These are phyloP conservation scores for Candida wancherniae DNA, from an alignment of 805 yeast species.

Conservation along the genomic window DNA sequence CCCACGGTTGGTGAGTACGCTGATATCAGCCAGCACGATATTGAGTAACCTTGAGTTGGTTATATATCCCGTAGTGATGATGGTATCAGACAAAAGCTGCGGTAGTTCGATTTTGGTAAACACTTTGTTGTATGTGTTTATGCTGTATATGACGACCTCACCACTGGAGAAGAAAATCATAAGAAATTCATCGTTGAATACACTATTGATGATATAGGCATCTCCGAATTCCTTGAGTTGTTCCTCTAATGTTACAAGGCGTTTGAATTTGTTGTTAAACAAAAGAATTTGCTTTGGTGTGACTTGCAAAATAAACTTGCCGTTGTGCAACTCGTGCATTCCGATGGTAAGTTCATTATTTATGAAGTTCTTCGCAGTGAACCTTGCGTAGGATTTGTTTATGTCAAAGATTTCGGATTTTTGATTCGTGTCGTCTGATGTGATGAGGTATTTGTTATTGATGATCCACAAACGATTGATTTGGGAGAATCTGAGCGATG, in stretches of 20 bases:
- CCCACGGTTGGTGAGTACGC: constrained; percentile 23
- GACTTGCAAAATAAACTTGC: constrained; percentile 66
- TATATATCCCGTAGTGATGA: constrained; percentile 67
- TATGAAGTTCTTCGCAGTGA: constrained; percentile 58
- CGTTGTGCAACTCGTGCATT: constrained; percentile 54
- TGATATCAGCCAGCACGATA: constrained; percentile 31
- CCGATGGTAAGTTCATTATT: constrained; percentile 60
- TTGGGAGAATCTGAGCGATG: constrained; percentile 67
- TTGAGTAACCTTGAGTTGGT: constrained; percentile 47
- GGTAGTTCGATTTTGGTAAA: constrained; percentile 36
- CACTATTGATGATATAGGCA: constrained; percentile 60
- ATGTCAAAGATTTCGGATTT: constrained; percentile 68
- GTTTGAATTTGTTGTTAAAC: constrained; percentile 56
- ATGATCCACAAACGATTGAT: constrained; percentile 76
- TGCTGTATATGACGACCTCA: constrained; percentile 53
- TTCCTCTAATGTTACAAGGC: constrained; percentile 43
- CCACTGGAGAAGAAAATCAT: constrained; percentile 64
- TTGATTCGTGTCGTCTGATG: constrained; percentile 61
- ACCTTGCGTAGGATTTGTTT: constrained; percentile 54
- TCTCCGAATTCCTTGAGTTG: constrained; percentile 32
- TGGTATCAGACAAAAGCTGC: constrained; percentile 40
- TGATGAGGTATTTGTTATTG: constrained; percentile 56
- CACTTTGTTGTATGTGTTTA: constrained; percentile 35
- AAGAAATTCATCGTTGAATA: constrained; percentile 57
- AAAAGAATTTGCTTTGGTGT: constrained; percentile 61